Conservation (phyloP, 768 basidiomycete species). For the Podaxis pistillaris region DNA sequence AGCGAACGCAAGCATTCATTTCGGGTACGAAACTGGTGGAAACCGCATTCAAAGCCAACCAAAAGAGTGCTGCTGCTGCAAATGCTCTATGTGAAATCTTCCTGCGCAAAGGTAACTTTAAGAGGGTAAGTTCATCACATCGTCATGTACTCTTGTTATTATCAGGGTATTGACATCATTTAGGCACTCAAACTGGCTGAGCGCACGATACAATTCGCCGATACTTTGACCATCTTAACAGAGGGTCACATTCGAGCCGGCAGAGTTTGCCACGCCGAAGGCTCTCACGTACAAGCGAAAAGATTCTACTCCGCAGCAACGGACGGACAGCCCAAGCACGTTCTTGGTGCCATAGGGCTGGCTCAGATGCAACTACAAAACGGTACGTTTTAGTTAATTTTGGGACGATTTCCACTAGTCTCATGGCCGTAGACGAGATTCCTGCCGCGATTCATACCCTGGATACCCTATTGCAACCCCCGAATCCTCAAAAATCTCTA, state of each 20-base stretch:
- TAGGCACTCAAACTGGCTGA: constrained; percentile 93
- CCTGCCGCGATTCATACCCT: constrained; percentile 84
- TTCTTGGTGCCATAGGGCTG: constrained; percentile 78
- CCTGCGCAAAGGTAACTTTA: constrained; percentile 64
- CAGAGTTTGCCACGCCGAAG: constrained; percentile 75
- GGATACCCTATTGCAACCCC: constrained; percentile 70
- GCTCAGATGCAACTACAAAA: constrained; percentile 86
- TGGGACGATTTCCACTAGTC: background rate
- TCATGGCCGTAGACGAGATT: constrained; percentile 60
- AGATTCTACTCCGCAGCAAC: constrained; percentile 68
- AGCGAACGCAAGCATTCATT: constrained; percentile 59
- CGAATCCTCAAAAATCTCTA: constrained; percentile 61
- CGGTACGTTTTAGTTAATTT: constrained; percentile 41
- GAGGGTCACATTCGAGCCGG: constrained; percentile 87
- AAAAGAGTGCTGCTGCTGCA: constrained; percentile 77
- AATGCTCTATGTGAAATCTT: constrained; percentile 82
- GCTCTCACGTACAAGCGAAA: constrained; percentile 58
- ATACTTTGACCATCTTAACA: constrained; percentile 78
- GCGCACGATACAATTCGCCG: constrained; percentile 90
- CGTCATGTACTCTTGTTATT: constrained; percentile 4
- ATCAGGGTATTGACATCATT: background rate
- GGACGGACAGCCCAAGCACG: constrained; percentile 69
- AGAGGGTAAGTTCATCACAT: constrained; percentile 43
- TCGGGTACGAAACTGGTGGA: constrained; percentile 70
- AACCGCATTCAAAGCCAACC: constrained; percentile 77